phyloP scores from a whole-genome alignment of 2,329 filamentous ascomycete genomes.

The Phialocephala subalpina region DNA sequence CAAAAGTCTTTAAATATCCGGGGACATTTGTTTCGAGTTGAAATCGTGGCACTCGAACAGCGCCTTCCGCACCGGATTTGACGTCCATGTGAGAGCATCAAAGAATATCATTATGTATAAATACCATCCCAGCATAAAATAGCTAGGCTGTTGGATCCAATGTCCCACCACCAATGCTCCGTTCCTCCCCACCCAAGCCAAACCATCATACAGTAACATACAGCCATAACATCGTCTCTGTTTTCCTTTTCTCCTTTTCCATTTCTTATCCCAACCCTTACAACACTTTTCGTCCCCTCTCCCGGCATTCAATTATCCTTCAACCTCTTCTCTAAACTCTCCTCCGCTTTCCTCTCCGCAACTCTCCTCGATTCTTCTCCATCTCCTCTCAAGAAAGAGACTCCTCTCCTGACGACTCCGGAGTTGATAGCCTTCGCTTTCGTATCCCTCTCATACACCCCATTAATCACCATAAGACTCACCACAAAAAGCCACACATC shows the following conservation, averaged over 20 bases:
- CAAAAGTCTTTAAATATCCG: too few species aligned
- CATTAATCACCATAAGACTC: slow-evolving; percentile 79
- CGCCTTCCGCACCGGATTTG: too few species aligned
- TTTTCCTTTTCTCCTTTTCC: background rate
- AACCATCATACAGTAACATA: slow-evolving; percentile 1
- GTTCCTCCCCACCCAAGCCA: background rate
- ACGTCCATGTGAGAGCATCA: background rate
- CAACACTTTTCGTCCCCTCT: background rate
- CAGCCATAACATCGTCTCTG: background rate
- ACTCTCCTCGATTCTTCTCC: slow-evolving; percentile 36
- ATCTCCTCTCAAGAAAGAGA: slow-evolving; percentile 42
- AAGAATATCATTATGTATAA: slow-evolving; percentile 8
- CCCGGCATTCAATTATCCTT: background rate
- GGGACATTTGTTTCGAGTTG: too few species aligned
- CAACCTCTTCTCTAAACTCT: slow-evolving; percentile 30
- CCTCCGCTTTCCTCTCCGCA: slow-evolving; percentile 35
- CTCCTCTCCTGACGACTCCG: slow-evolving; percentile 36
- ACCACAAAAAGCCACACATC: slow-evolving; percentile 86
- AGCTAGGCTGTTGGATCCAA: background rate
- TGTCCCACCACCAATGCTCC: background rate
- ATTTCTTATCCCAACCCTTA: background rate
- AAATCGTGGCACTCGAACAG: too few species aligned
- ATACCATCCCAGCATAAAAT: background rate
- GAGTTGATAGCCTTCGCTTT: slow-evolving; percentile 33
- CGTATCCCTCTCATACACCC: slow-evolving; percentile 55